A percentile compares a stretch with the other conserved stretches of the same genome.
phyloP scores from a whole-genome alignment of 148 eudicot species.

The Rhododendron ferrugineum region DNA sequence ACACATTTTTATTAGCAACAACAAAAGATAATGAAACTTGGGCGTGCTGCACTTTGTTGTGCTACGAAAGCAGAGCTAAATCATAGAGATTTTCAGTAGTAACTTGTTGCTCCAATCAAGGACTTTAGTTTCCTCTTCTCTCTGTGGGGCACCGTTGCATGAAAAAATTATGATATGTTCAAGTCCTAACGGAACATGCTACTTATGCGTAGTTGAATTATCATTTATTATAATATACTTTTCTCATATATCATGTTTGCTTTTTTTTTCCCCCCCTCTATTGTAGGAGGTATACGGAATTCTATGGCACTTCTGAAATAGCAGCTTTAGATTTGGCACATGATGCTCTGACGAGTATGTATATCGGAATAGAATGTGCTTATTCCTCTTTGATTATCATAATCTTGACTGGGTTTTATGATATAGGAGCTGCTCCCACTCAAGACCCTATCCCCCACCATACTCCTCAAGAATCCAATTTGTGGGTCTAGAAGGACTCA shows the following conservation, averaged over 20 bases:
- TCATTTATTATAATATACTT: neutral
- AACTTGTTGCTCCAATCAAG: neutral
- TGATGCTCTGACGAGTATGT: slow-evolving; percentile 47
- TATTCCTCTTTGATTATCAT: neutral
- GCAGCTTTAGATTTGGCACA: too few species aligned
- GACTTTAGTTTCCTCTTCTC: neutral
- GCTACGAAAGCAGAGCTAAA: neutral
- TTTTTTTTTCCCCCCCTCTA: too few species aligned
- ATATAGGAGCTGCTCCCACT: too few species aligned
- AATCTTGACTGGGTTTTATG: neutral
- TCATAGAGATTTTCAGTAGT: neutral
- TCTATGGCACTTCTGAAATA: too few species aligned
- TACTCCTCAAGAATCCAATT: neutral
- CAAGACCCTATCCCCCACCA: neutral
- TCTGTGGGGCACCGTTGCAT: too few species aligned
- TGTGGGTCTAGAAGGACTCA: neutral
- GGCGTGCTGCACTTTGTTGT: neutral
- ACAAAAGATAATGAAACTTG: too few species aligned
- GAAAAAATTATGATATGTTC: too few species aligned
- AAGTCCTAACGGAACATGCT: neutral
- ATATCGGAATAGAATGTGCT: neutral
- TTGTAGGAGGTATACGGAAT: too few species aligned
- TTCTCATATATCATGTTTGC: slow-evolving; percentile 2
- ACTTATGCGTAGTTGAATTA: neutral
- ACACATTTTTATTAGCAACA: too few species aligned